A percentile compares a stretch with the other conserved stretches of the same genome.
Evolutionary conservation across 2,329 filamentous ascomycete genomes (phyloP).

Genomic region (Camillea tinctor): DNA sequence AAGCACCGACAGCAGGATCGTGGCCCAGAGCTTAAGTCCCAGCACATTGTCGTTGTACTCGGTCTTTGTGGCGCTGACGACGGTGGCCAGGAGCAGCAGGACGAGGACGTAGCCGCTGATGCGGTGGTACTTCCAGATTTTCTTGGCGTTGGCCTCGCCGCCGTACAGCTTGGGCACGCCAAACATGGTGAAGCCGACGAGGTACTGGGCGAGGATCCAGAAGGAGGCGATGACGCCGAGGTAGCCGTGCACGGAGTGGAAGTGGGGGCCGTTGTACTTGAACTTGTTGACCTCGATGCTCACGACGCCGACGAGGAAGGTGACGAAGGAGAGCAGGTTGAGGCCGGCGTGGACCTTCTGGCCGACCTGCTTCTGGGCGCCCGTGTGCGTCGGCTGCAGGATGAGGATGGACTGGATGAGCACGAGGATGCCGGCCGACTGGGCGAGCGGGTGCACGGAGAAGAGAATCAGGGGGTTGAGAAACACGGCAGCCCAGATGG

Average conservation of each 20-base stretch:
- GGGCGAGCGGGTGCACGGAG: constrained; percentile 79
- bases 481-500: constrained; percentile 78
- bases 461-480: constrained; percentile 72
- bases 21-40: constrained; percentile 73
- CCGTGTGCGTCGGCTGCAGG: constrained; percentile 82
- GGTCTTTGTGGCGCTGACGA: constrained; percentile 74
- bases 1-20: constrained; percentile 64
- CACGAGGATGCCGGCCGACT: constrained; percentile 66
- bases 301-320: constrained; percentile 63
- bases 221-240: constrained; percentile 76
- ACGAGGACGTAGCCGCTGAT: constrained; percentile 72
- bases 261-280: constrained; percentile 64
- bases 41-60: constrained; percentile 68
- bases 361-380: constrained; percentile 66
- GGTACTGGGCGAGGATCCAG: constrained; percentile 68
- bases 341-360: constrained; percentile 66
- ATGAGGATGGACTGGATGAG: constrained; percentile 78
- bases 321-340: constrained; percentile 62
- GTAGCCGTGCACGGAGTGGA: constrained; percentile 78
- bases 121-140: constrained; percentile 88
- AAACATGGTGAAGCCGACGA: constrained; percentile 82
- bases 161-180: constrained; percentile 73
- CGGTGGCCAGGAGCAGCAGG: constrained; percentile 68
- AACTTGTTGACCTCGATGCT: constrained; percentile 86
- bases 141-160: constrained; percentile 74